A percentile compares a stretch with the other conserved stretches of the same genome.
Evolutionary conservation across 139 green algal species (phyloP).

Genomic region (Tetradesmus lagerheimii): DNA sequence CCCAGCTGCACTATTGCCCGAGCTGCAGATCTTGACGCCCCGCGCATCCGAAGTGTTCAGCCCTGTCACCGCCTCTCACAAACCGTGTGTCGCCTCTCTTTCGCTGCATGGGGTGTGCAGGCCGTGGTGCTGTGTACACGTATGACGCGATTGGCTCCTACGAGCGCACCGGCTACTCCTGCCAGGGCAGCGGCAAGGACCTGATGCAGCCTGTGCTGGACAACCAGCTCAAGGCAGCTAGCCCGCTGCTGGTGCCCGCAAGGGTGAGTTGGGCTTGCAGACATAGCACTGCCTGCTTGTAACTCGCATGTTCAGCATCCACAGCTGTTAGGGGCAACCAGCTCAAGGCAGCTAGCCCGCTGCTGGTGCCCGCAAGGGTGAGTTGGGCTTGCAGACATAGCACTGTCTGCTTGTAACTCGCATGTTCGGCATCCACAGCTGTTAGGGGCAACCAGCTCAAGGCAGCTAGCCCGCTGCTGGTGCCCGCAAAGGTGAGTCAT

Average conservation of each 20-base stretch:
- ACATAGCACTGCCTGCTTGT: too few relatives aligned
- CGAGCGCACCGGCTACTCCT: slow-evolving; percentile 89
- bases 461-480: slow-evolving; percentile 87
- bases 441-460: slow-evolving; percentile 99
- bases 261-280: slow-evolving; percentile 71
- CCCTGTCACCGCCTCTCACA: not conserved
- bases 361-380: slow-evolving; percentile 88
- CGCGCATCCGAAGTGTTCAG: too few relatives aligned
- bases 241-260: slow-evolving; percentile 88
- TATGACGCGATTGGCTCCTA: slow-evolving; percentile 98
- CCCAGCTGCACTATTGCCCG: too few relatives aligned
- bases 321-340: too few relatives aligned
- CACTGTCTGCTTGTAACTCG: too few relatives aligned
- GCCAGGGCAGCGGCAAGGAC: slow-evolving; percentile 94
- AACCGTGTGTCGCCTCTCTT: not conserved
- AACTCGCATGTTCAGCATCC: too few relatives aligned
- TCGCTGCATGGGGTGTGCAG: slow-evolving; percentile 64
- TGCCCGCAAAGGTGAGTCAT: slow-evolving; percentile 82
- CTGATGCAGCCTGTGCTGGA: slow-evolving; percentile 99
- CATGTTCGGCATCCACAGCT: too few relatives aligned
- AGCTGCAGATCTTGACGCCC: too few relatives aligned
- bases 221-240: slow-evolving; percentile 97
- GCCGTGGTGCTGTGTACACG: slow-evolving; percentile 95
- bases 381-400: too few relatives aligned
- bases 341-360: slow-evolving; percentile 91